Conservation (phyloP, 176 grass and related monocot genomes). For the Areca catechu region DNA sequence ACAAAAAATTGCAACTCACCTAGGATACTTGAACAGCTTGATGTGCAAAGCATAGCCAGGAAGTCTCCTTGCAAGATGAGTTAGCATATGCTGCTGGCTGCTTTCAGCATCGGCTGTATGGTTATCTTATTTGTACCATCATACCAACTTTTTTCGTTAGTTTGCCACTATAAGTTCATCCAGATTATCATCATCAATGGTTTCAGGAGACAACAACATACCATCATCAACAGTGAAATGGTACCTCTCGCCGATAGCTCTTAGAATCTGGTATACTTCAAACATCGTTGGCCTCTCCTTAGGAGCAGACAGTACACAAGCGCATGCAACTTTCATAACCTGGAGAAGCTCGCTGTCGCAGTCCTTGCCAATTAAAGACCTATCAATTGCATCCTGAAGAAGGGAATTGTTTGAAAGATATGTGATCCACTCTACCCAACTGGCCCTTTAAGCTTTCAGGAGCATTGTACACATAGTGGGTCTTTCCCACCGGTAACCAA, state of each 20-base stretch:
- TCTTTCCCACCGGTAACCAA: constrained; percentile 58
- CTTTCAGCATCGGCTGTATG: too few relatives aligned
- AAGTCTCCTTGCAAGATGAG: too few relatives aligned
- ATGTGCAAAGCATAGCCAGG: not conserved
- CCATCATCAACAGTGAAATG: constrained; percentile 74
- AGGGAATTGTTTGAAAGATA: constrained; percentile 86
- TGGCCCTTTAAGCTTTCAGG: constrained; percentile 77
- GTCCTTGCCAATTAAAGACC: constrained; percentile 78
- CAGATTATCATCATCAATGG: constrained; percentile 23
- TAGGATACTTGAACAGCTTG: constrained; percentile 1
- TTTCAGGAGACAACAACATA: constrained; percentile 33
- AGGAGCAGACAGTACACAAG: constrained; percentile 58
- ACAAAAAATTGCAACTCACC: constrained; percentile 1
- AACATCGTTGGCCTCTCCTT: constrained; percentile 89
- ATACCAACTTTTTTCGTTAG: constrained; percentile 11
- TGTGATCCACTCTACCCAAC: constrained; percentile 91
- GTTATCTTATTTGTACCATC: not conserved
- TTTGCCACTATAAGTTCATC: constrained; percentile 83
- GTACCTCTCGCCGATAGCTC: constrained; percentile 73
- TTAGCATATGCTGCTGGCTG: too few relatives aligned
- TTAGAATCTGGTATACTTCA: constrained; percentile 85
- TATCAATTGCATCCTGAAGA: constrained; percentile 76
- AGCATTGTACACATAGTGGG: constrained; percentile 61
- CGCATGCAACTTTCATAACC: constrained; percentile 71
- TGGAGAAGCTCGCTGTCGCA: constrained; percentile 74